Percentiles rank a stretch among this genome's conserved stretches.
Conservation (phyloP, 805 yeast species). For the Tetrapisispora namnaoensis region DNA sequence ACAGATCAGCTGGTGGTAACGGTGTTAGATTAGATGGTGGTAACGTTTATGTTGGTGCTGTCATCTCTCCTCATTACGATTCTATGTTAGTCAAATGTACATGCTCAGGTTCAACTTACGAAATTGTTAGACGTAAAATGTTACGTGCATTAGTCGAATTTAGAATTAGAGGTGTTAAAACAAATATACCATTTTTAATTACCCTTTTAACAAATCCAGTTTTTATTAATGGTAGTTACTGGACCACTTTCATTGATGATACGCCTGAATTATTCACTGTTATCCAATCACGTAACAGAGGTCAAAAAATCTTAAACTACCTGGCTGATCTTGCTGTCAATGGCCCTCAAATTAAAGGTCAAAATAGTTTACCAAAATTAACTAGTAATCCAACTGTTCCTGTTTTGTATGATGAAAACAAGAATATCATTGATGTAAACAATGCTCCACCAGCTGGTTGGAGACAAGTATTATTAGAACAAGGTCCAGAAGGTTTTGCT, state of each 20-base stretch:
- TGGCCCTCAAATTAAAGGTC: constrained; percentile 94
- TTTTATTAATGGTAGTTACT: constrained; percentile 76
- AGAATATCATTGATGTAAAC: constrained; percentile 50
- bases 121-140: constrained; percentile 96
- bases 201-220: constrained; percentile 86
- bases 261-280: constrained; percentile 93
- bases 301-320: constrained; percentile 84
- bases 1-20: constrained; percentile 98
- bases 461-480: constrained; percentile 75
- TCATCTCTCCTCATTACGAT: constrained; percentile 94
- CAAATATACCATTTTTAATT: constrained; percentile 91
- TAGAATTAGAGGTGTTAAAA: constrained; percentile 97
- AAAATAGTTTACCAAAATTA: constrained; percentile 84
- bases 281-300: constrained; percentile 93
- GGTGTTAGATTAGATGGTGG: constrained; percentile 99
- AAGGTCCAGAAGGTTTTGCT: constrained; percentile 89
- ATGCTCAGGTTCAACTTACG: constrained; percentile 94
- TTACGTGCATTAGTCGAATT: constrained; percentile 92
- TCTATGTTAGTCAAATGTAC: constrained; percentile 97
- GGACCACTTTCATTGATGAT: constrained; percentile 98
- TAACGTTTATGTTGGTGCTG: constrained; percentile 94
- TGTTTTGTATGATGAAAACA: constrained; percentile 49
- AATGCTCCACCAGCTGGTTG: constrained; percentile 61
- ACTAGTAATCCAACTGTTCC: constrained; percentile 70
- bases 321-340: constrained; percentile 91